A percentile compares a stretch with the other conserved stretches of the same genome.
These are phyloP conservation scores for Phytophthora melonis DNA, from an alignment of 352 stramenopile species.

Conservation along the genomic window DNA sequence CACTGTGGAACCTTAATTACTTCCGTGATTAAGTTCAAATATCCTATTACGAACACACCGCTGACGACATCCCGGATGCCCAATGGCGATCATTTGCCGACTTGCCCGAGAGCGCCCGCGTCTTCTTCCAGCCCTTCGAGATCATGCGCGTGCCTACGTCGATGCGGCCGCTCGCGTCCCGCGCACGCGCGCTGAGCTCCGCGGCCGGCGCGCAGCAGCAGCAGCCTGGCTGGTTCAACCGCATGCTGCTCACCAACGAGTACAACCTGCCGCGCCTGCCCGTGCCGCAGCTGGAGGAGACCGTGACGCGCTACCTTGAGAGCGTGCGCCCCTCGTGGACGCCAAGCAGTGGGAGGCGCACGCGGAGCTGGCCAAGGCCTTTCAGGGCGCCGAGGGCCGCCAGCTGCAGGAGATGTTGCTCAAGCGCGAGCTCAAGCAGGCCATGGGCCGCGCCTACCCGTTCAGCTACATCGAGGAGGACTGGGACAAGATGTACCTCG, in stretches of 20 bases:
- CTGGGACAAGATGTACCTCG: conserved; percentile 94
- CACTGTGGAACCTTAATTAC: no score
- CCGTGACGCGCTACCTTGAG: conserved; percentile 85
- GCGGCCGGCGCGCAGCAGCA: conserved; percentile 23
- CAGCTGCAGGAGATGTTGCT: conserved; percentile 69
- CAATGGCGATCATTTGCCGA: conserved; percentile 35
- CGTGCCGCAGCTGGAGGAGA: conserved; percentile 92
- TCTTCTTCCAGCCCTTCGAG: conserved; percentile 2
- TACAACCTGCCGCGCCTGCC: conserved; percentile 85
- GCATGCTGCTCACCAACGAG: conserved; percentile 80
- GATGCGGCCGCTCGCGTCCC: conserved; percentile 20
- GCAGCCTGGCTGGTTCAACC: conserved; percentile 75
- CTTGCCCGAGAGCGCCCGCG: conserved; percentile 2
- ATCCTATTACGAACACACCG: no score
- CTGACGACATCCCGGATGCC: no score
- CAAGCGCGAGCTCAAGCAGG: conserved; percentile 78
- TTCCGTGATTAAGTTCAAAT: no score
- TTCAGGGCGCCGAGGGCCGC: conserved; percentile 61
- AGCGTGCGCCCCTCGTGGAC: conserved; percentile 82
- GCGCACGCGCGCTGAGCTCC: conserved; percentile 35
- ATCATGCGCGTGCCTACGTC: conserved; percentile 38
- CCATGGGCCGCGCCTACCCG: conserved; percentile 86
- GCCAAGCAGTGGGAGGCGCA: conserved; percentile 76
- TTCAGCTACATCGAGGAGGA: conserved; percentile 95
- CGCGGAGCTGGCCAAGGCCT: conserved; percentile 65